Evolutionary conservation across 208 protist species (phyloP).

Genomic region (Vickermania spadyakhi): DNA sequence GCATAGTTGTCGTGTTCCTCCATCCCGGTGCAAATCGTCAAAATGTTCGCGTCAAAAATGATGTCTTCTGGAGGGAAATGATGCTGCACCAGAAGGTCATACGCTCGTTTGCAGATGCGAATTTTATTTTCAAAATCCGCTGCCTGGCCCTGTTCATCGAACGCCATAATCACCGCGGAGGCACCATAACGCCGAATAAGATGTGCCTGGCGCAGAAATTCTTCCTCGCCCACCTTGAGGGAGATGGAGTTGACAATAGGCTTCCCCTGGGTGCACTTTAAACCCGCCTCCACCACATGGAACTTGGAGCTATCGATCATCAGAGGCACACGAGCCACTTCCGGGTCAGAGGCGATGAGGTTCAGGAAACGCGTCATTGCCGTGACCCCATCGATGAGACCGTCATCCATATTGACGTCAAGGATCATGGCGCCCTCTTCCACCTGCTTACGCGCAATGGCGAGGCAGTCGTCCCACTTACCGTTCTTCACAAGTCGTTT

Average conservation of each 20-base stretch:
- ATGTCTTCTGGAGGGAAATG: slow-evolving; percentile 91
- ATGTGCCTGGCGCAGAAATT: slow-evolving; percentile 90
- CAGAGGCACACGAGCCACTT: slow-evolving; percentile 88
- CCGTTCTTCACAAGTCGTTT: slow-evolving; percentile 89
- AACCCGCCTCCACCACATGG: slow-evolving; percentile 85
- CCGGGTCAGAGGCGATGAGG: slow-evolving; percentile 92
- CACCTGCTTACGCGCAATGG: slow-evolving; percentile 73
- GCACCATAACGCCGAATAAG: slow-evolving; percentile 90
- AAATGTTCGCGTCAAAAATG: slow-evolving; percentile 97
- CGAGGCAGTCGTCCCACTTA: slow-evolving; percentile 79
- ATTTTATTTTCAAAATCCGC: slow-evolving; percentile 75
- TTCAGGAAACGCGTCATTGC: slow-evolving; percentile 92
- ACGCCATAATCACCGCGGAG: slow-evolving; percentile 90
- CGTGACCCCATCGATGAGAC: slow-evolving; percentile 88
- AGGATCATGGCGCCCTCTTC: slow-evolving; percentile 94
- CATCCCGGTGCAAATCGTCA: slow-evolving; percentile 96
- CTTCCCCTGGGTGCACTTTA: slow-evolving; percentile 94
- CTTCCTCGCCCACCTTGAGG: slow-evolving; percentile 93
- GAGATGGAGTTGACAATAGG: slow-evolving; percentile 96
- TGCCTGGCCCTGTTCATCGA: slow-evolving; percentile 96
- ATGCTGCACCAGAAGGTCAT: slow-evolving; percentile 79
- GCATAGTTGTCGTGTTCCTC: slow-evolving; percentile 97
- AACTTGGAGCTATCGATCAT: slow-evolving; percentile 98
- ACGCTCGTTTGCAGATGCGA: slow-evolving; percentile 92
- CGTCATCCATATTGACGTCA: slow-evolving; percentile 97